Evolutionary conservation across 2,329 filamentous ascomycete genomes (phyloP).

Genomic region (Fusarium hostae): DNA sequence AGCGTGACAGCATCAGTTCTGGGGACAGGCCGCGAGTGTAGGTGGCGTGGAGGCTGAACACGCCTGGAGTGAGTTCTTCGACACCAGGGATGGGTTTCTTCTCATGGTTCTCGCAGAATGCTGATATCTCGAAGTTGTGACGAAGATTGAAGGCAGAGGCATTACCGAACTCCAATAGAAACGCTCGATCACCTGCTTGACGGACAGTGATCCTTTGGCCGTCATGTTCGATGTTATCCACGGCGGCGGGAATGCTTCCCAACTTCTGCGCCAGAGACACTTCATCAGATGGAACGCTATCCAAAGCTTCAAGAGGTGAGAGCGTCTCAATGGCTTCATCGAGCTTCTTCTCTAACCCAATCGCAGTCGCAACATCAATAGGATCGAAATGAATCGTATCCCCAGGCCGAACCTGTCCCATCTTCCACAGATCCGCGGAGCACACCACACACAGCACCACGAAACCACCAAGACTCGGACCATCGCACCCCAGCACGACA

Average conservation of each 20-base stretch:
- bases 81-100: conserved; percentile 44
- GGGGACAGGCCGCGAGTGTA: conserved; percentile 40
- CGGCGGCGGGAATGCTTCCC: not conserved
- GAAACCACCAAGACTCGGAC: conserved; percentile 56
- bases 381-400: conserved; percentile 51
- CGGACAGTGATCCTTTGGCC: conserved; percentile 35
- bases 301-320: not conserved
- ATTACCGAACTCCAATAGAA: conserved; percentile 50
- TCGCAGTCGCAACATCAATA: conserved; percentile 43
- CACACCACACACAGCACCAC: conserved; percentile 53
- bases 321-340: conserved; percentile 38
- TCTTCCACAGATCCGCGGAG: conserved; percentile 55
- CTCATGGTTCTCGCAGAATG: conserved; percentile 49
- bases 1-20: conserved; percentile 29
- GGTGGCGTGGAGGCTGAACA: conserved; percentile 49
- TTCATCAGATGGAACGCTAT: not conserved
- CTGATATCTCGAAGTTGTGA: conserved; percentile 49
- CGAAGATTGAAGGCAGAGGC: conserved; percentile 46
- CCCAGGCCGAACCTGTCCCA: conserved; percentile 54
- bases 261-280: not conserved
- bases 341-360: conserved; percentile 40
- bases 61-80: conserved; percentile 49
- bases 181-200: conserved; percentile 49
- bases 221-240: conserved; percentile 30
- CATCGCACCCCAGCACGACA: conserved; percentile 53